phyloP scores from a whole-genome alignment of 1,284 basidiomycete species.

The Bjerkandera adusta region DNA sequence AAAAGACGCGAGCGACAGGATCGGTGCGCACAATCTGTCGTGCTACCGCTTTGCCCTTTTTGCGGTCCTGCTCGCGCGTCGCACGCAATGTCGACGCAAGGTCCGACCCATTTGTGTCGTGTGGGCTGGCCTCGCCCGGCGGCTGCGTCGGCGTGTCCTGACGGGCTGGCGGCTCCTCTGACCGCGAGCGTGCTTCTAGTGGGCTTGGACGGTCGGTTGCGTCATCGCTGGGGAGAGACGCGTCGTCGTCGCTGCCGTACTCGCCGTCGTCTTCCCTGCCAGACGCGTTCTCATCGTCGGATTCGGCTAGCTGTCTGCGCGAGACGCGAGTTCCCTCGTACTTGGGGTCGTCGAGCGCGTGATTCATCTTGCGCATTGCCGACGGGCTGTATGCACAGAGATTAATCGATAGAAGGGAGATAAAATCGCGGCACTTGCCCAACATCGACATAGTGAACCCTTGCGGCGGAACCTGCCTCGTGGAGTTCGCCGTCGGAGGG shows the following conservation, averaged over 20 bases:
- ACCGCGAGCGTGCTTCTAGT: too few relatives aligned
- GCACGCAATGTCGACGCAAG: conserved; percentile 52
- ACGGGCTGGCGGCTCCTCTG: too few relatives aligned
- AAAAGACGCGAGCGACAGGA: not conserved
- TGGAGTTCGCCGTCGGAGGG: conserved; percentile 20
- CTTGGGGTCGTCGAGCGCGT: conserved; percentile 66
- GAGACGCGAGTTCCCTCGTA: conserved; percentile 71
- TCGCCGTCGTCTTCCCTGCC: not conserved
- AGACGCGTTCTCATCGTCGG: conserved; percentile 11
- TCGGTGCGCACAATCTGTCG: conserved; percentile 66
- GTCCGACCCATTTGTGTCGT: too few relatives aligned
- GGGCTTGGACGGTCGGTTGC: too few relatives aligned
- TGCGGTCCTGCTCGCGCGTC: conserved; percentile 61
- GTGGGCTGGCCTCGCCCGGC: not conserved
- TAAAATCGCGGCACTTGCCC: conserved; percentile 49
- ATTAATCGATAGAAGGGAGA: conserved; percentile 6
- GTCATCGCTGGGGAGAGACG: not conserved
- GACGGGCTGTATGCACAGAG: conserved; percentile 52
- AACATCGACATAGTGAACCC: conserved; percentile 82
- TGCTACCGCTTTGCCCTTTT: conserved; percentile 80
- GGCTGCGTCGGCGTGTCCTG: not conserved
- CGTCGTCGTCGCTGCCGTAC: not conserved
- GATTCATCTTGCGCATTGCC: conserved; percentile 59
- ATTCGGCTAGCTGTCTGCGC: conserved; percentile 50
- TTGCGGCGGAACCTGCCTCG: conserved; percentile 35